Base-by-base conservation (phyloP, 176 grass and related monocot genomes). In the Phoenix dactylifera region DNA sequence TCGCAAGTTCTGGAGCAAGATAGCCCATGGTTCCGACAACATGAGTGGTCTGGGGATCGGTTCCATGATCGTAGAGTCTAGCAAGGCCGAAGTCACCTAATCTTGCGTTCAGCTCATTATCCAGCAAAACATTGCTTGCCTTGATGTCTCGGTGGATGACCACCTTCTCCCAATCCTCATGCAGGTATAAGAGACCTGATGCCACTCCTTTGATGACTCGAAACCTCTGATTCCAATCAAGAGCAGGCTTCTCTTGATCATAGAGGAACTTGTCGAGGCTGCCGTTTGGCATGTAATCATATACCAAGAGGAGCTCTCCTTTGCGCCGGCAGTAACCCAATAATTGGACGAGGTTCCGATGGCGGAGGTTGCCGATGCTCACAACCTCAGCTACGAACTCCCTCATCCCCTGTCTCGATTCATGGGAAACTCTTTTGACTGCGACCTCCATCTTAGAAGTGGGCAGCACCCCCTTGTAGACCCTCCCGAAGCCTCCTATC, bases 71-170 rank as follows among this genome's bases (percentile, higher is more conserved):
- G 0, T 82, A 85, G 1, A 90, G 5, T 23, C 78, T 85, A 12
- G 86, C 86, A 6, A 90, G 78, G 1, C 86, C 86, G 4, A 90
- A 90, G 20, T 90, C 82, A 7, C 82, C 67, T 7, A 85, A 20
- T 6, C 50, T 60, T 6, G 58, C 86, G 15, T 85, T 90, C 48
- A 79, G 57, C 15, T 90, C 67, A 52, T 2, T 1, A 6, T 90
- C 86, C 5, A 90, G 59, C 51, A 90, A 62, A 16, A 85, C 82
- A 18, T 90, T 90, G 44, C 82, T 90, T 1, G 82, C 65, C 15
- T 90, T 90, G 52, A 90, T 61, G 44, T 90, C 86, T 58, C 86
- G 55, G 16, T 85, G 86, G 50, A 85, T 24, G 15, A 90, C 67
- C 6, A 90, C 78, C 16, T 82, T 24, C 49, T 90, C 86, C 25